Percentiles rank a stretch among this genome's conserved stretches.
These are phyloP conservation scores for Rhododendron simsii DNA, from an alignment of 148 eudicot species.

Conservation along the genomic window DNA sequence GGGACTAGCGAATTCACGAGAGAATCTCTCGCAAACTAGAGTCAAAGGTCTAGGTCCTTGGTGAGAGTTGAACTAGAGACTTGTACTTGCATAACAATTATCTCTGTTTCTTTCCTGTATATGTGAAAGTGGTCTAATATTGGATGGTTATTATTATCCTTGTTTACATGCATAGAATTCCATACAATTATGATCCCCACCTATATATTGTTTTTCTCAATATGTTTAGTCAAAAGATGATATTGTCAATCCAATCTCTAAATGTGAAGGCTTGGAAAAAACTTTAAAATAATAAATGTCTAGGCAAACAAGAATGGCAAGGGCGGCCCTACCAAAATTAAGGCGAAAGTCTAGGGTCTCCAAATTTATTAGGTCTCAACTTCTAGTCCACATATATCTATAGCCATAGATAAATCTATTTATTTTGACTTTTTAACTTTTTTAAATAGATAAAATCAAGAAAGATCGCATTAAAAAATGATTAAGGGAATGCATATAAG, in stretches of 20 bases:
- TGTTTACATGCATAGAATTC: background rate
- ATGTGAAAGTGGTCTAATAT: background rate
- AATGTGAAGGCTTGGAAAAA: background rate
- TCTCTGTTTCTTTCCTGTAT: too few species aligned
- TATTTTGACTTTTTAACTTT: too few species aligned
- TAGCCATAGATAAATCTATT: too few species aligned
- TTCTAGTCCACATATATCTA: too few species aligned
- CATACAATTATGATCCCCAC: background rate
- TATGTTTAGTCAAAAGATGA: background rate
- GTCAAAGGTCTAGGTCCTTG: too few species aligned
- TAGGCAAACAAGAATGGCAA: background rate
- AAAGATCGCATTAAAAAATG: too few species aligned
- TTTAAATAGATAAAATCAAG: too few species aligned
- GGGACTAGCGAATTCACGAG: too few species aligned
- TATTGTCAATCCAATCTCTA: background rate
- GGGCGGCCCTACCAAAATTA: background rate
- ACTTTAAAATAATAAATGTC: background rate
- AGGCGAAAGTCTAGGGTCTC: background rate
- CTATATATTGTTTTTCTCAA: background rate
- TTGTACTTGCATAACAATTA: too few species aligned
- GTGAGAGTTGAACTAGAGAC: too few species aligned
- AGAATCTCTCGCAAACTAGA: too few species aligned
- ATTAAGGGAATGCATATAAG: too few species aligned
- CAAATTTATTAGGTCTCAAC: background rate
- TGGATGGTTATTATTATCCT: background rate